Percentiles rank a stretch among this genome's conserved stretches.
Conservation (phyloP, 768 basidiomycete genomes). For the Polyporus arcularius region DNA sequence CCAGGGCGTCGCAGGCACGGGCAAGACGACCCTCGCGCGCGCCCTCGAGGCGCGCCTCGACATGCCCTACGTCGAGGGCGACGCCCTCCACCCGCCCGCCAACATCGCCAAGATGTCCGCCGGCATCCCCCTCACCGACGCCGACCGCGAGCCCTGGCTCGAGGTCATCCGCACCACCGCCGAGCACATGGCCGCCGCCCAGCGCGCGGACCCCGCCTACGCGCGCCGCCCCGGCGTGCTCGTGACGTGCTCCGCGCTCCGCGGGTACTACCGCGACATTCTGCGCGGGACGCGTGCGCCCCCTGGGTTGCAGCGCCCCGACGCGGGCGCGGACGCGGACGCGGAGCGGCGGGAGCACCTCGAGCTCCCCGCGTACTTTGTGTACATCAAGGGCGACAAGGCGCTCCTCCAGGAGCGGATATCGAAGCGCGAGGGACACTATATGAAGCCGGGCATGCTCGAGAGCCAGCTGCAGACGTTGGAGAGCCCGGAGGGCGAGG, state of each 20-base stretch:
- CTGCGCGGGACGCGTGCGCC: constrained; percentile 56
- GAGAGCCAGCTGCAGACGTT: constrained; percentile 74
- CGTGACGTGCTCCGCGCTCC: constrained; percentile 86
- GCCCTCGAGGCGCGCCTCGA: constrained; percentile 38
- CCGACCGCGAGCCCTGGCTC: constrained; percentile 87
- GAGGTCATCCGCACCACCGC: constrained; percentile 67
- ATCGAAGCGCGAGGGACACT: constrained; percentile 67
- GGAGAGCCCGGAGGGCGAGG: constrained; percentile 69
- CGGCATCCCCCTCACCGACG: constrained; percentile 76
- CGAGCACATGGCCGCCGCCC: constrained; percentile 41
- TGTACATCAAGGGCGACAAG: constrained; percentile 69
- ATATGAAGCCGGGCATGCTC: constrained; percentile 83
- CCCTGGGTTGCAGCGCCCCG: constrained; percentile 26
- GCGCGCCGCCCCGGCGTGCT: constrained; percentile 55
- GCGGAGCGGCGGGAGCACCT: constrained; percentile 5
- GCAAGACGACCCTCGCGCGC: constrained; percentile 31
- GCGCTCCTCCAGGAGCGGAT: constrained; percentile 65
- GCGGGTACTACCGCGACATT: constrained; percentile 77
- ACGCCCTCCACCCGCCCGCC: constrained; percentile 77
- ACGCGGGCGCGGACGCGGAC: no score
- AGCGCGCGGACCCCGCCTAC: constrained; percentile 24
- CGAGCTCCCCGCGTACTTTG: constrained; percentile 63
- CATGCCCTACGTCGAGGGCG: constrained; percentile 87
- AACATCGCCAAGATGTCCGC: constrained; percentile 89
- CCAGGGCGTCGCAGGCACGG: constrained; percentile 33